Evolutionary conservation across 352 stramenopile species (phyloP), one percentile per base, ranked within the genome.

Genomic region (Peronospora belbahrii): DNA sequence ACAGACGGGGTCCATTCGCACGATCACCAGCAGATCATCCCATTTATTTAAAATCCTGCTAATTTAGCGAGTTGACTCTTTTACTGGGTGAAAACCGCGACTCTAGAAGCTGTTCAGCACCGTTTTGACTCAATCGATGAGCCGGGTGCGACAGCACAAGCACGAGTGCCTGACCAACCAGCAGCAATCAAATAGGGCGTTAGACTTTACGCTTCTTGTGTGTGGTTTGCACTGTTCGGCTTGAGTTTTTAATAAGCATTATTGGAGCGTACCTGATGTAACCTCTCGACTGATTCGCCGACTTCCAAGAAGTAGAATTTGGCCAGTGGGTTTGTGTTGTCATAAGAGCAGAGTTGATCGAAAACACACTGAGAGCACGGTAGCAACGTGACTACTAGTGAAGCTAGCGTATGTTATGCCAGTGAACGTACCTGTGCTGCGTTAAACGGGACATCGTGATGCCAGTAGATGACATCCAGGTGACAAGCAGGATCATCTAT

Each of bases 261-360:
- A 57, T 30, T 38, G 36, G 51, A 48, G 27, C 47, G 39, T 56
- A 79, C 70, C 70, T 82, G 70, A 43, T 76, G 70, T 42, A 82
- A 71, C 46, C 70, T 56, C 53, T 82, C 70, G 27, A 61, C 18
- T 43, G 70, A 77, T 39, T 39, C 65, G 3, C 67, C 46, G 23
- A 74, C 65, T 43, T 82, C 67, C 41, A 72, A 46, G 31, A 79
- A 73, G 48, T 77, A 82, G 19, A 63, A 66, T 14, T 73, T 78
- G 31, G 44, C 37, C 14, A 71, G 56, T n/a, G 59, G 65, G 19
- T 74, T 70, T 17, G 22, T 50, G 59, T 45, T 74, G 19, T 77
- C 67, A 48, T 73, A 77, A 13, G 41, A 47, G 41, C 67, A 79
- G 10, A 79, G 33, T 28, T 82, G 47, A 28, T 77, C 63, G 38